A percentile compares a stretch with the other conserved stretches of the same genome.
Conservation (phyloP, 371 early-diverging fungal genomes). For the Syncephalastrum monosporum region DNA sequence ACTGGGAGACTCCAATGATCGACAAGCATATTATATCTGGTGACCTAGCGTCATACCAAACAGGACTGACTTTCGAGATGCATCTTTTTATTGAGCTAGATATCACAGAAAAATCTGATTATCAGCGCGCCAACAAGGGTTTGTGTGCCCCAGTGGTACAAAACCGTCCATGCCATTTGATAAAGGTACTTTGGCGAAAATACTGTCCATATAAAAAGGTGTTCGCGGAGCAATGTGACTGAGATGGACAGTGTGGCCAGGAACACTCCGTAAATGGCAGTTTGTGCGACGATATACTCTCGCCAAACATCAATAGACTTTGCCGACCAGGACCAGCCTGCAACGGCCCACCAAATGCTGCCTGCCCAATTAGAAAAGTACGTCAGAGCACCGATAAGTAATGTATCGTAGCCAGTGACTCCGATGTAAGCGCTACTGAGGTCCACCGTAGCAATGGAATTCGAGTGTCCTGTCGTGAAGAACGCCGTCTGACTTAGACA, state of each 20-base stretch:
- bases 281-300: slow-evolving; percentile 40
- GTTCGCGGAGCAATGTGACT: slow-evolving; percentile 66
- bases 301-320: slow-evolving; percentile 16
- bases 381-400: slow-evolving; percentile 63
- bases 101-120: neutral
- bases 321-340: slow-evolving; percentile 41
- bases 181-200: slow-evolving; percentile 84
- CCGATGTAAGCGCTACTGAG: slow-evolving; percentile 80
- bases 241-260: slow-evolving; percentile 60
- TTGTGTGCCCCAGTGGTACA: slow-evolving; percentile 50
- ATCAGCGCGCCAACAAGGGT: slow-evolving; percentile 15
- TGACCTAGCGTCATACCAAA: no score
- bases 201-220: slow-evolving; percentile 85
- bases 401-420: slow-evolving; percentile 61
- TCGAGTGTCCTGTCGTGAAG: slow-evolving; percentile 73
- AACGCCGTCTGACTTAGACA: slow-evolving; percentile 58
- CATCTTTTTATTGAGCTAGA: no score
- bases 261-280: slow-evolving; percentile 50
- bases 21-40: no score
- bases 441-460: slow-evolving; percentile 78
- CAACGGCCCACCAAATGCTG: slow-evolving; percentile 68
- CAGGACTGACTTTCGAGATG: no score
- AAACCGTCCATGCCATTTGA: slow-evolving; percentile 66
- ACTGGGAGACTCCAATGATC: no score
- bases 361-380: slow-evolving; percentile 74